Conservation (phyloP, 371 early-diverging fungal genomes). For the Rhizopus sp. region DNA sequence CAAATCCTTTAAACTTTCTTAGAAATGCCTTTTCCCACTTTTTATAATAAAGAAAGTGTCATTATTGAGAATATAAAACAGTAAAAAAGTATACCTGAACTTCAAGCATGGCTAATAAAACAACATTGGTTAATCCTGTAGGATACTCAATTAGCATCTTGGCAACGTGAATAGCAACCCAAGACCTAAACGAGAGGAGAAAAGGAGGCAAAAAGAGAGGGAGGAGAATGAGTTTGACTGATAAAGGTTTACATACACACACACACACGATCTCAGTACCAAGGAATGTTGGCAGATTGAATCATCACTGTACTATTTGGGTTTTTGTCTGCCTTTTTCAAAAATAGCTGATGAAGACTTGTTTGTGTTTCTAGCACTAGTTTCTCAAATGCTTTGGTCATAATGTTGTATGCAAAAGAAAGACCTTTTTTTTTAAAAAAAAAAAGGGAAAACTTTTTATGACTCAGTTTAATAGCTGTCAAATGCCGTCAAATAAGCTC, state of each 20-base stretch:
- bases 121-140: constrained; percentile 24
- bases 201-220: background rate
- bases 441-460: background rate
- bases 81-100: constrained; percentile 13
- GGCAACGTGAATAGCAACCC: constrained; percentile 27
- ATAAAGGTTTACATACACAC: too few species aligned
- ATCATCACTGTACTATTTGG: constrained; percentile 8
- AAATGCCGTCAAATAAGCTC: background rate
- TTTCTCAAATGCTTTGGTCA: constrained; percentile 19
- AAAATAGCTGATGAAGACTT: constrained; percentile 14
- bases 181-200: constrained; percentile 19
- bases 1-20: constrained; percentile 23
- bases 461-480: background rate
- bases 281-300: constrained; percentile 21
- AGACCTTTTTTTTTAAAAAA: background rate
- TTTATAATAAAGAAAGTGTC: background rate
- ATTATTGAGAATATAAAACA: background rate
- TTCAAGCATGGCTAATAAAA: constrained; percentile 25
- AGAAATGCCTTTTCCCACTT: constrained; percentile 30
- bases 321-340: constrained; percentile 20
- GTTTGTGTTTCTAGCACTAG: constrained; percentile 18
- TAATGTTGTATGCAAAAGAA: background rate
- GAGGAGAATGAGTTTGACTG: too few species aligned
- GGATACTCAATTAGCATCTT: constrained; percentile 22
- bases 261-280: constrained; percentile 1